Percentiles rank a stretch among this genome's conserved stretches.
Evolutionary conservation across 129 eudicot genomes (phyloP).

Genomic region (Tagetes erecta): DNA sequence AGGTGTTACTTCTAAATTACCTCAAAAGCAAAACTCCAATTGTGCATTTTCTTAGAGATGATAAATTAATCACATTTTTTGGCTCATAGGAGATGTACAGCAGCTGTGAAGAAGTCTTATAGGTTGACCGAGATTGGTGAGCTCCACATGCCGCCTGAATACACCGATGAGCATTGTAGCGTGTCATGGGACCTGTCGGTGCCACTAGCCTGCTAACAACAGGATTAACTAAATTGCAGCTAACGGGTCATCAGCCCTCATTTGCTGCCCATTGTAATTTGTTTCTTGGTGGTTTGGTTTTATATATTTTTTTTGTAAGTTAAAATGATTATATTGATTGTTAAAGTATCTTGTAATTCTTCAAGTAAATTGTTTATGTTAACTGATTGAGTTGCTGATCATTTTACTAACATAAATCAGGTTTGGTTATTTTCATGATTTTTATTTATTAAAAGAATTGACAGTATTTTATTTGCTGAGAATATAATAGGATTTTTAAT

Average conservation of each 20-base stretch:
- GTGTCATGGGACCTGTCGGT: conserved; percentile 45
- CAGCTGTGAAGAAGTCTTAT: conserved; percentile 55
- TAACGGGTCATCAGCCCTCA: neutral
- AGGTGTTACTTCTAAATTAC: neutral
- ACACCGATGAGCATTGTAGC: conserved; percentile 51
- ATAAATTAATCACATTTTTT: neutral
- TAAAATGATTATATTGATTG: neutral
- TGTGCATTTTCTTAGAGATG: neutral
- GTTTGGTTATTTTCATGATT: too few species aligned
- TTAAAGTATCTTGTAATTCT: too few species aligned
- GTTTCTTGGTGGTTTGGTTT: neutral
- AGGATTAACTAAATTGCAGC: conserved; percentile 37
- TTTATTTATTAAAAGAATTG: too few species aligned
- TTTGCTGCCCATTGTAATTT: neutral
- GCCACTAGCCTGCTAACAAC: conserved; percentile 17
- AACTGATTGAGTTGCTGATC: too few species aligned
- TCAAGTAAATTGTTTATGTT: too few species aligned
- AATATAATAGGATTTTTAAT: too few species aligned
- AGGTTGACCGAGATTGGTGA: conserved; percentile 67
- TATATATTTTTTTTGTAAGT: too few species aligned
- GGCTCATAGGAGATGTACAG: conserved; percentile 51
- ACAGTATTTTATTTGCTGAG: too few species aligned
- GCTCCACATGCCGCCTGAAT: conserved; percentile 61
- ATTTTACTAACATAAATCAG: too few species aligned
- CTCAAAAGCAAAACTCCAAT: neutral